Base-by-base conservation (phyloP, 2,329 filamentous ascomycete species). In the Botrytis hyacinthi region DNA sequence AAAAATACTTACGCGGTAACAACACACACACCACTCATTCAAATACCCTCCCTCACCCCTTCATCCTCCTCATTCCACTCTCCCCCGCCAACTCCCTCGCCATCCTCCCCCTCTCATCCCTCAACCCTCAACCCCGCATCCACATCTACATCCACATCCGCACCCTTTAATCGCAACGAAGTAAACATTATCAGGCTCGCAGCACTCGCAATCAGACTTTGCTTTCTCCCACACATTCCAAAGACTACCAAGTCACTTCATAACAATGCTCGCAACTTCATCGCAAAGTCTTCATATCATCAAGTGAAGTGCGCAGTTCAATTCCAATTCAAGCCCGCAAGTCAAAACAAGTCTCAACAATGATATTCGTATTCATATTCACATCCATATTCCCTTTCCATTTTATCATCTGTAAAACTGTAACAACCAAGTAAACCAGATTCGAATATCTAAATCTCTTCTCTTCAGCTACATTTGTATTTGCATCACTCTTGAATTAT, bases 141-240 rank as follows among this genome's bases (percentile, higher is more conserved):
- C 46, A 6, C 9, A 48, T 6, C 46, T 9, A 9, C 9, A 26
- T 7, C 37, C 37, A 3, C 37, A 40, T 9, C 9, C 37, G 9
- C 42, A 20, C 18, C 42, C 42, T 44, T 4, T 46, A 46, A 22
- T 46, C 44, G 18, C 18, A 20, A 46, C 18, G 18, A 20, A 46
- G 18, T 46, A 2, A 20, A 46, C 44, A 46, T 46, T 2, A 8
- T 46, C 44, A 20, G 0, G 44, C 44, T 0, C 2, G 18, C 0
- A 46, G 44, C 44, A 46, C 44, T 46, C 20, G 44, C 20, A 46
- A 46, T 8, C 3, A 46, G 7, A 3, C 44, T 46, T 46, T 22
- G 44, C 20, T 22, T 46, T 46, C 44, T 46, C 44, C 44, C 18
- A 44, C 42, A 18, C 42, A 46, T 46, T 9, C 18, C 20, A 22